phyloP scores from a whole-genome alignment of 805 yeast genomes.

The Debaryomyces hansenii region DNA sequence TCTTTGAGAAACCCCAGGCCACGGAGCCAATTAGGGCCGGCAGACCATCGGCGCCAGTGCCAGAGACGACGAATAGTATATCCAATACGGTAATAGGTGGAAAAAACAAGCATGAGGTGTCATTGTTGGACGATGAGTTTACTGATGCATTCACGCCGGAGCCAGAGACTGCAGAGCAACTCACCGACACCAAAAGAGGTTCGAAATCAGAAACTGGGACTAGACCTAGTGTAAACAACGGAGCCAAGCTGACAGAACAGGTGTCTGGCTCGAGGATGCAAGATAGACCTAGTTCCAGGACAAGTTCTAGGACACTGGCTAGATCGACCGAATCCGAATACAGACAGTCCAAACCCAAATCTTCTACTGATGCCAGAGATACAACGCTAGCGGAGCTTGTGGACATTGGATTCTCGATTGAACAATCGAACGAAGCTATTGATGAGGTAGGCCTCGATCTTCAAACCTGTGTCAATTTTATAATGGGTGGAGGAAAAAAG shows the following conservation, averaged over 20 bases:
- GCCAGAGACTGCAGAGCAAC: background rate
- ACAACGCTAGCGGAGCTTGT: constrained; percentile 63
- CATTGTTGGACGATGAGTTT: constrained; percentile 43
- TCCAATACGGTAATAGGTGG: background rate
- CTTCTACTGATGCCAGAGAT: constrained; percentile 31
- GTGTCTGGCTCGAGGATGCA: too few relatives aligned
- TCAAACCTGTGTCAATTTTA: constrained; percentile 61
- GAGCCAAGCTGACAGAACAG: too few relatives aligned
- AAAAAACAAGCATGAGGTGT: constrained; percentile 2
- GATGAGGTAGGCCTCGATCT: constrained; percentile 58
- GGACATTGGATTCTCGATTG: constrained; percentile 76
- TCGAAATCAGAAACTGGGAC: background rate
- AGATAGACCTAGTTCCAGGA: too few relatives aligned
- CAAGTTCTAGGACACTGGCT: too few relatives aligned
- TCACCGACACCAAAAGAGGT: background rate
- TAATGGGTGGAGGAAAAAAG: constrained; percentile 60
- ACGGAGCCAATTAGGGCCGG: background rate
- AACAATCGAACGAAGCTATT: constrained; percentile 61
- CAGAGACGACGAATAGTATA: too few relatives aligned
- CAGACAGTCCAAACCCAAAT: too few relatives aligned
- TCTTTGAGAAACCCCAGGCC: constrained; percentile 12
- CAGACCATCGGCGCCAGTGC: background rate
- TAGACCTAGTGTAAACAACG: background rate
- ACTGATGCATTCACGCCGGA: constrained; percentile 34
- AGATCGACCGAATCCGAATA: too few relatives aligned